Conservation (phyloP, 352 stramenopile genomes). For the Globisporangium acanthophoron region DNA sequence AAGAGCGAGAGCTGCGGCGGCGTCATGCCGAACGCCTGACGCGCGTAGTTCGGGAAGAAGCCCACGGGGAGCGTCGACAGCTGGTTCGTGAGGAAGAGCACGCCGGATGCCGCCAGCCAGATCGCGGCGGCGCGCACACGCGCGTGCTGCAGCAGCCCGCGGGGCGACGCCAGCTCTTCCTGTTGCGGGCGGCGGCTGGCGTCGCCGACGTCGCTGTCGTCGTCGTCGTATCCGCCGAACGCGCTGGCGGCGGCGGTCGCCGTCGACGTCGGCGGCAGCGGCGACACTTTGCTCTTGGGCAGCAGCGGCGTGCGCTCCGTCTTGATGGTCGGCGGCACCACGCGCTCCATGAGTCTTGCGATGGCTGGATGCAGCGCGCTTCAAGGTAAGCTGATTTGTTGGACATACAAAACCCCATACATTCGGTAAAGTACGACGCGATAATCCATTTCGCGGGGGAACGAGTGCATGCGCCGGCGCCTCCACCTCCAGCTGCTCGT, state of each 20-base stretch:
- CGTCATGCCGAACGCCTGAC: slow-evolving; percentile 38
- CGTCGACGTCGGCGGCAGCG: slow-evolving; percentile 1
- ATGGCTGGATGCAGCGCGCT: no score
- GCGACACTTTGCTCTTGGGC: slow-evolving; percentile 8
- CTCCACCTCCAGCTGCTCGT: background rate
- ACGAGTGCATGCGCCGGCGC: background rate
- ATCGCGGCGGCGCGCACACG: slow-evolving; percentile 38
- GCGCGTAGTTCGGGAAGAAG: slow-evolving; percentile 63
- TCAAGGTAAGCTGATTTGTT: no score
- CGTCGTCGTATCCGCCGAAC: slow-evolving; percentile 12
- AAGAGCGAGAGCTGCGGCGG: slow-evolving; percentile 50
- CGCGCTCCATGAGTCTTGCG: no score
- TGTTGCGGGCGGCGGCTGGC: slow-evolving; percentile 25
- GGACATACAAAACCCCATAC: background rate
- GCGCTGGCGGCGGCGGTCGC: background rate
- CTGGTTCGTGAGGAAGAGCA: slow-evolving; percentile 71
- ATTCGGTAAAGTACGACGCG: background rate
- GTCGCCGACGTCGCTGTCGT: slow-evolving; percentile 27
- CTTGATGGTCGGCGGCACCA: background rate
- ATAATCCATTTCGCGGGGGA: no score
- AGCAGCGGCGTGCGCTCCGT: slow-evolving; percentile 15
- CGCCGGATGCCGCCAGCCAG: slow-evolving; percentile 38
- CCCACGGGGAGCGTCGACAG: slow-evolving; percentile 70
- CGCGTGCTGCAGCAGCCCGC: slow-evolving; percentile 42
- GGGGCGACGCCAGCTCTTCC: slow-evolving; percentile 55